A percentile compares a stretch with the other conserved stretches of the same genome.
These are phyloP conservation scores for Talaromyces adpressus DNA, from an alignment of 495 filamentous ascomycete species.

Conservation along the genomic window DNA sequence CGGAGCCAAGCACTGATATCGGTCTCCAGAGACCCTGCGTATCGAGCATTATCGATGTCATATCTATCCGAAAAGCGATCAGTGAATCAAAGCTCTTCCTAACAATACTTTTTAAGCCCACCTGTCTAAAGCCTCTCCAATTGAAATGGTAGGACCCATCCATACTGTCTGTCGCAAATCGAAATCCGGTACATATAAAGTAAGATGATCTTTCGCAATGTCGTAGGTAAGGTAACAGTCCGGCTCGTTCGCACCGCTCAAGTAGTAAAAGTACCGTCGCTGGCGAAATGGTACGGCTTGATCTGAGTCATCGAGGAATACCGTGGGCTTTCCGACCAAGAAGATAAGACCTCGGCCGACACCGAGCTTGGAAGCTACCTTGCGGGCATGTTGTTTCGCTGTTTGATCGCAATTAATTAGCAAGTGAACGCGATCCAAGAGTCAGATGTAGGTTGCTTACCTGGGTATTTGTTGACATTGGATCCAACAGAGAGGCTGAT, in stretches of 20 bases:
- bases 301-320: conserved; percentile 73
- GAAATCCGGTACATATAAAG: conserved; percentile 90
- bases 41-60: conserved; percentile 72
- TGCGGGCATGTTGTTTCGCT: conserved; percentile 79
- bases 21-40: conserved; percentile 55
- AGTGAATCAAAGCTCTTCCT: conserved; percentile 55
- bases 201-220: conserved; percentile 60
- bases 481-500: conserved; percentile 24
- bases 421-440: neutral
- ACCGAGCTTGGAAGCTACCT: conserved; percentile 60
- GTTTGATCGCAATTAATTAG: neutral
- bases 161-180: conserved; percentile 83
- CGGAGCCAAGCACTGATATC: conserved; percentile 54
- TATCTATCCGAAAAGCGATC: conserved; percentile 34
- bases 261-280: conserved; percentile 88
- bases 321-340: conserved; percentile 70
- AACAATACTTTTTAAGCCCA: conserved; percentile 49
- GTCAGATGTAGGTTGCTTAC: conserved; percentile 15
- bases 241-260: conserved; percentile 74
- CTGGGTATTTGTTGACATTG: conserved; percentile 38
- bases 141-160: conserved; percentile 79
- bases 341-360: conserved; percentile 65
- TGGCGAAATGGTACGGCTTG: conserved; percentile 72
- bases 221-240: conserved; percentile 85
- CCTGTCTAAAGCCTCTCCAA: conserved; percentile 61